Evolutionary conservation across 352 stramenopile genomes (phyloP), one percentile per base, ranked within the genome.

Genomic region (Pythium dissotocum): DNA sequence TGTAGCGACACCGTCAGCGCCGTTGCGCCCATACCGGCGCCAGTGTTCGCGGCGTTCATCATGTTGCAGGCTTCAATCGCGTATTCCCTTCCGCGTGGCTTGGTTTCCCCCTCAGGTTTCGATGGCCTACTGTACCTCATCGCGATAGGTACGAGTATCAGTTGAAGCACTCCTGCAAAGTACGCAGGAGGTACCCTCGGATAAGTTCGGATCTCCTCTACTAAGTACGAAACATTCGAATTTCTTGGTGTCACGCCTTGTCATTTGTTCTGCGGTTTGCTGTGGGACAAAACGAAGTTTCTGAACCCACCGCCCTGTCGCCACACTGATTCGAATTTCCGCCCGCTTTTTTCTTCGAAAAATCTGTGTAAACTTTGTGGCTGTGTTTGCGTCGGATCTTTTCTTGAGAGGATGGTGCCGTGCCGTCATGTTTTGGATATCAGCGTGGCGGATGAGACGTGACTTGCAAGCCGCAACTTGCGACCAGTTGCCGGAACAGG

Each of bases 1-100:
- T 93, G 85, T 59, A 95, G 81, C 65, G 83, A 90, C 69, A 79
- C 66, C 60, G 74, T 62, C 35, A 76, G 65, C 58, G 67, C 44
- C 16, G 69, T 46, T 16, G 72, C 65, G 48, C 44, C 55, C n/a
- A 33, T 38, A 24, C n/a, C 32, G 1, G 33, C 52, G 32, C 65
- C 52, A n/a, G 59, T 14, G 16, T 38, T 32, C 26, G 66, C 48
- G n/a, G 52, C 28, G 55, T 67, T 83, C 78, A 79, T 87, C 30
- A 30, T 35, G 4, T 32, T 61, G 55, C 14, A 33, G n/a, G 46
- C 21, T 33, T 26, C 0, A 30, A 10, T 54, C 21, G 24, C 14
- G 55, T 26, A 58, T 58, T 42, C 52, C 6, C 52, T 18, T 51
- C 64, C 57, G 64, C 64, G 58, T 71, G 57, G 58, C 63, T 53